phyloP scores from a whole-genome alignment of 768 basidiomycete species.

The Tulasnella sp. region DNA sequence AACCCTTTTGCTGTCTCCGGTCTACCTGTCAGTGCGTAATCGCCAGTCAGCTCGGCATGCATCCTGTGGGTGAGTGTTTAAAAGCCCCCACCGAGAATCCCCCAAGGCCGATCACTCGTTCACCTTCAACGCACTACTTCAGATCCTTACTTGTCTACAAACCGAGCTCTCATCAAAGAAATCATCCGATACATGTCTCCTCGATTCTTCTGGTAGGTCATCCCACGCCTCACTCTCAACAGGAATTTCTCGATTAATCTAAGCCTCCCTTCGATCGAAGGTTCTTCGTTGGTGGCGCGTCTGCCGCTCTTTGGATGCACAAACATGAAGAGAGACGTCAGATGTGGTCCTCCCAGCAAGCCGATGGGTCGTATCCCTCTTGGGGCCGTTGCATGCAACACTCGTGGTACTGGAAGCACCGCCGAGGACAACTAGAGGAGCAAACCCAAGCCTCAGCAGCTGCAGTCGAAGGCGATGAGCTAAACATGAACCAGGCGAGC shows the following conservation, averaged over 20 bases:
- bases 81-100: neutral
- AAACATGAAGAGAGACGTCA: neutral
- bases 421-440: neutral
- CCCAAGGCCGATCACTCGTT: neutral
- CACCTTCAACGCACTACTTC: neutral
- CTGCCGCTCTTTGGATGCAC: neutral
- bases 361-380: neutral
- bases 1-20: neutral
- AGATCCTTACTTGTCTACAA: neutral
- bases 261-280: neutral
- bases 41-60: neutral
- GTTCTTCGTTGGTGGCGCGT: slow-evolving; percentile 1
- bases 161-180: neutral
- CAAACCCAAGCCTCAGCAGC: neutral
- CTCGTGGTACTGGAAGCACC: neutral
- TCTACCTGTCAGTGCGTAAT: neutral
- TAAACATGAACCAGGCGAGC: neutral
- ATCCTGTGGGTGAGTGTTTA: neutral
- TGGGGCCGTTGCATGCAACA: slow-evolving; percentile 4
- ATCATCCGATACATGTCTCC: neutral
- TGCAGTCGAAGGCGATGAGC: neutral
- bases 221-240: neutral
- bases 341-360: neutral
- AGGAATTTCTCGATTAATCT: neutral
- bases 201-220: neutral